Percentiles rank a stretch among this genome's conserved stretches.
Evolutionary conservation across 2,329 filamentous ascomycete genomes (phyloP).

Genomic region (Parafenestella ontariensis): DNA sequence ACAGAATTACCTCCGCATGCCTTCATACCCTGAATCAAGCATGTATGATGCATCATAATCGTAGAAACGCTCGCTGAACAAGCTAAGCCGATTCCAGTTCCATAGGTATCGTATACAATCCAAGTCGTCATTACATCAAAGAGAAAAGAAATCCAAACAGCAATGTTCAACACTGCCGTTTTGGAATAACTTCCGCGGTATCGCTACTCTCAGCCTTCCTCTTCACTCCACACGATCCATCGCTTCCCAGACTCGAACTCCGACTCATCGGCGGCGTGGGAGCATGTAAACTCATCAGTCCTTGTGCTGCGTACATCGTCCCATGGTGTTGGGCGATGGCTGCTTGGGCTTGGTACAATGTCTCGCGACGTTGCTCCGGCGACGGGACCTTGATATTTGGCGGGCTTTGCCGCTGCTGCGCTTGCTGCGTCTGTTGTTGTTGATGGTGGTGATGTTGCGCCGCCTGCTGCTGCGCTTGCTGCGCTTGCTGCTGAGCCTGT

Average conservation of each 20-base stretch:
- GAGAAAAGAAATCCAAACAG: not conserved
- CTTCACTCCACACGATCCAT: constrained; percentile 24
- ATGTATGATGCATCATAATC: not conserved
- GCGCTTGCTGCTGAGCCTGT: constrained; percentile 9
- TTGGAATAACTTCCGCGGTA: constrained; percentile 16
- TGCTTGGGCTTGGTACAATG: constrained; percentile 9
- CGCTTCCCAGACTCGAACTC: constrained; percentile 33
- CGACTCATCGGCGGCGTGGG: constrained; percentile 42
- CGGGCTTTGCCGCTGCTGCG: constrained; percentile 3
- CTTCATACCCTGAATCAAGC: too few species aligned
- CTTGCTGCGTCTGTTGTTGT: constrained; percentile 15
- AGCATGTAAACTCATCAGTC: constrained; percentile 7
- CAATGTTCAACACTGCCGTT: constrained; percentile 25
- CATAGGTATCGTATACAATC: not conserved
- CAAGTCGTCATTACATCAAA: not conserved
- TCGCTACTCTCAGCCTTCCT: constrained; percentile 33
- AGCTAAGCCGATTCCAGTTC: not conserved
- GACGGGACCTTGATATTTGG: constrained; percentile 10
- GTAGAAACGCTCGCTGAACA: constrained; percentile 1
- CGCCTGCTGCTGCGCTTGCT: constrained; percentile 6
- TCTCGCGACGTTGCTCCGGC: constrained; percentile 1
- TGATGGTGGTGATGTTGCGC: constrained; percentile 5
- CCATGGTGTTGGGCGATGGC: constrained; percentile 7
- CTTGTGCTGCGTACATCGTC: constrained; percentile 10
- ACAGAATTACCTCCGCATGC: not conserved